Conservation (phyloP, 257 asterid species). For the Paulownia fortunei region DNA sequence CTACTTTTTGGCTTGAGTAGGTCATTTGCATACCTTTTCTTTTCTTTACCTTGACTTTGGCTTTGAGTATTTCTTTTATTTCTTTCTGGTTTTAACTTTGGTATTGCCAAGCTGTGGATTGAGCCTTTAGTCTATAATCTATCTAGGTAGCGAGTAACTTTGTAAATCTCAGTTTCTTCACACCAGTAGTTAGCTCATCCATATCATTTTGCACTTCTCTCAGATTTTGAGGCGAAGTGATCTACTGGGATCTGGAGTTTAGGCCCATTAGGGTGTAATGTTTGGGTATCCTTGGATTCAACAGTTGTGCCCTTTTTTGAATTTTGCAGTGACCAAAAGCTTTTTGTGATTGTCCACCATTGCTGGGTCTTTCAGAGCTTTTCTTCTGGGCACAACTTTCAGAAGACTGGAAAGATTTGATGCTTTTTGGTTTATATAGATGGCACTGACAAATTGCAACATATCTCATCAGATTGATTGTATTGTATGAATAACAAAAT, state of each 20-base stretch:
- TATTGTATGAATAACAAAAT: constrained; percentile 9
- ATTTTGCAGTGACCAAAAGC: constrained; percentile 53
- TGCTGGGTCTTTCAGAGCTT: constrained; percentile 11
- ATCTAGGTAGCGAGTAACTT: not conserved
- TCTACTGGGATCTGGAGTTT: constrained; percentile 27
- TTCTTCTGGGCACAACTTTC: constrained; percentile 17
- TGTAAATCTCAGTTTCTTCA: not conserved
- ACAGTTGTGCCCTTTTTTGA: constrained; percentile 36
- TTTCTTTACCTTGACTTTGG: not conserved
- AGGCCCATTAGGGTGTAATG: not conserved
- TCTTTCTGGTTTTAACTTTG: not conserved
- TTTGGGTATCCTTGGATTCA: constrained; percentile 30
- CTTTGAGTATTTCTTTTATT: not conserved
- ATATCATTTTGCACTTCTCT: not conserved
- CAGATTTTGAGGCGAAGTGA: constrained; percentile 50
- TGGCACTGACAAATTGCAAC: constrained; percentile 11
- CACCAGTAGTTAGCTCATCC: not conserved
- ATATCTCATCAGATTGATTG: not conserved
- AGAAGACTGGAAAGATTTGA: constrained; percentile 29
- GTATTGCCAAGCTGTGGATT: not conserved
- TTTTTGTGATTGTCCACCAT: constrained; percentile 36
- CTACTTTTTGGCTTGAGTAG: not conserved
- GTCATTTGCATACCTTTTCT: not conserved
- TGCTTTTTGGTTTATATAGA: constrained; percentile 28
- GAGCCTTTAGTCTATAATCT: not conserved